phyloP scores from a whole-genome alignment of 345 rosid genomes.

The Turnera subulata region DNA sequence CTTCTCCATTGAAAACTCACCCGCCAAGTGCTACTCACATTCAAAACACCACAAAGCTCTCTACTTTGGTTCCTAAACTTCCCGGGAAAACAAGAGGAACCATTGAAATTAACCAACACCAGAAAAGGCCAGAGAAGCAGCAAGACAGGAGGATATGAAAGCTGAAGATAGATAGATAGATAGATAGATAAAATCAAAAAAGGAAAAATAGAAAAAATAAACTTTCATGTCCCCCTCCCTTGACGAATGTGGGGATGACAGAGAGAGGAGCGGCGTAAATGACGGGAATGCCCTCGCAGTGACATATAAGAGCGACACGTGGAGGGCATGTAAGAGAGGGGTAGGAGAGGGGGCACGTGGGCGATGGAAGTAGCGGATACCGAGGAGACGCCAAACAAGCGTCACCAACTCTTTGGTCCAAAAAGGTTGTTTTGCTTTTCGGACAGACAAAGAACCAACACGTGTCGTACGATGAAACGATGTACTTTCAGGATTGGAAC shows the following conservation, averaged over 20 bases:
- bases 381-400: conserved; percentile 27
- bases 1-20: conserved; percentile 7
- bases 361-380: conserved; percentile 22
- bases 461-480: conserved; percentile 19
- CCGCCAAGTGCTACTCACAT: not conserved
- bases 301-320: conserved; percentile 23
- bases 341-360: conserved; percentile 23
- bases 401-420: conserved; percentile 20
- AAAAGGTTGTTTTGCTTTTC: conserved; percentile 12
- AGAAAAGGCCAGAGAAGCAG: not conserved
- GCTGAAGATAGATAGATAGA: not conserved
- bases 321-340: conserved; percentile 29
- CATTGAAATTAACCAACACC: not conserved
- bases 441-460: not conserved
- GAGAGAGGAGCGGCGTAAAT: not conserved
- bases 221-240: too few relatives aligned
- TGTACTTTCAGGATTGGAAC: not conserved
- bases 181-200: too few relatives aligned
- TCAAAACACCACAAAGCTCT: not conserved
- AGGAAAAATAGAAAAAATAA: too few relatives aligned
- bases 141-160: not conserved
- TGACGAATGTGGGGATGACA: not conserved
- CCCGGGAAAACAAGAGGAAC: not conserved
- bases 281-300: not conserved
- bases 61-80: conserved; percentile 8